Base-by-base conservation (phyloP, 2,329 filamentous ascomycete species). In the Hymenoscyphus albidus region DNA sequence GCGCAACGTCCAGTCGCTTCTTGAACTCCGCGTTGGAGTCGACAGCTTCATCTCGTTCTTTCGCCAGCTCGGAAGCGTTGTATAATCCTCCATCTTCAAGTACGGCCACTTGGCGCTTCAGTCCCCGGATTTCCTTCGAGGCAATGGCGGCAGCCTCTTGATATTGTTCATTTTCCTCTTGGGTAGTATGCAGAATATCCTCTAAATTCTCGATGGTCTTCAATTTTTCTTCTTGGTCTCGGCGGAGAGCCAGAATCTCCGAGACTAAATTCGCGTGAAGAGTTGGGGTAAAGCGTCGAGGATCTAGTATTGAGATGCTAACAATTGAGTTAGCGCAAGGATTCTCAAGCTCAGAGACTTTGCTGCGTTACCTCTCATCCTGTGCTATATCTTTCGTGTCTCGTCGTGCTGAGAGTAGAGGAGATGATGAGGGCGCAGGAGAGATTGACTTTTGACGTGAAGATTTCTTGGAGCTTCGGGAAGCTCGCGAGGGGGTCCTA, bases 261-360 rank as follows among this genome's bases (percentile, higher is more conserved):
- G 94, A 94, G 0, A 99, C 94, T 6, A 99, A 81, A 59, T 92
- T 97, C 9, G 95, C 95, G 76, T 98, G 95, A 12, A 99, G 80
- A 0, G 93, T 98, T 1, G 95, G 95, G 0, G 95, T 99, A 74
- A 99, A 97, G 44, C 95, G 86, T 63, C 94, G 87, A 2, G 95
- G 93, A 74, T 99, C 95, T 38, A 97, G 81, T 27, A 92, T 87
- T 2, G 85, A 86, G 40, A 78, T 74, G 70, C 85, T 74, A 54
- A 40, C 58, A 16, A 44, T 64, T 4, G 18, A 35, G 44, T 75
- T 60, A 75, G 69, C 56, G 61, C 27, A 4, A 18, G 16, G 10
- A 42, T 27, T 59, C 13, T 13, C 12, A n/a, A 10, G 40, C 18
- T 83, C 64, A 93, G 27, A 61, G n/a, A 32, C 5, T 16, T 56